Base-by-base conservation (phyloP, 371 early-diverging fungal genomes). In the Mortierella sp. region DNA sequence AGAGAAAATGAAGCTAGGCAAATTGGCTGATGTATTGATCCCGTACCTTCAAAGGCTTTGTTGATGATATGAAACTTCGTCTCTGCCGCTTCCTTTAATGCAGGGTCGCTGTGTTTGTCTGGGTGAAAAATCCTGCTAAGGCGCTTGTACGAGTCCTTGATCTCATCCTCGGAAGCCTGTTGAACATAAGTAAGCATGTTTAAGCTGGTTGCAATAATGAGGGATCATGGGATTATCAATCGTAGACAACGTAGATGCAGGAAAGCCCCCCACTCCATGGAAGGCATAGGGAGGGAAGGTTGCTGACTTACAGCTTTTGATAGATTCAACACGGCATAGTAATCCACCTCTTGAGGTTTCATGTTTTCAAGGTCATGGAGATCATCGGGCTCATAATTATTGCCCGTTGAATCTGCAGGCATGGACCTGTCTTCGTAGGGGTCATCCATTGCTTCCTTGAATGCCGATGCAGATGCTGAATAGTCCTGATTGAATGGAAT, bases 91-190 rank as follows among this genome's bases (percentile, higher is more conserved):
- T 84, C 77, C 65, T 88, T 87, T 45, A 84, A 78, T 45, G 72
- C 79, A 45, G 84, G 86, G 63, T 88, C 87, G 8, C 82, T 84
- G 78, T 93, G 94, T 77, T 94, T 96, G 85, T 97, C 97, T 4
- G 97, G 97, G 74, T 97, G 97, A 75, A 95, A 97, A 24, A 91
- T 88, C 69, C 96, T 87, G 69, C 94, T 94, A 41, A 96, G 78
- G 36, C 93, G 89, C 63, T 92, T 91, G 85, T 96, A 97, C 4
- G 95, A 85, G 48, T 94, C 95, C 78, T 94, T 94, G 43, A 97
- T 93, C 57, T 96, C 93, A 2, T 96, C 96, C 22, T 94, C 93
- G 15, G 93, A 88, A 1, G 96, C 96, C 94, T 95, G 33, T 52
- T 65, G 22, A 65, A 13, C 3, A 50, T 6, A 57, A 33, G 33